Conservation (phyloP, 1,139 yeast genomes). For the Yamadazyma blattariae region DNA sequence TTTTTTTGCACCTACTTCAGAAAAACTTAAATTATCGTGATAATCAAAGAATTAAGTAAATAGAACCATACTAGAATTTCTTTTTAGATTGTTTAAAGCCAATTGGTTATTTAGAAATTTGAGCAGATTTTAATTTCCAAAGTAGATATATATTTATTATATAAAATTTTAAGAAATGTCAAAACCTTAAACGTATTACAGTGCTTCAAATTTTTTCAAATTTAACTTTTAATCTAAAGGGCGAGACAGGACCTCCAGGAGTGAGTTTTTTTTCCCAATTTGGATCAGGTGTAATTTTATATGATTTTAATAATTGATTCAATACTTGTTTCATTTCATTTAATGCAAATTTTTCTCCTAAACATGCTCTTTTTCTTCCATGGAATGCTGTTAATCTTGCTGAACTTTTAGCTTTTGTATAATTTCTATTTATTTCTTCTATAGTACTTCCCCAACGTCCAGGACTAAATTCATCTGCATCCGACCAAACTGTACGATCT, state of each 20-base stretch:
- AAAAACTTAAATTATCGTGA: no score
- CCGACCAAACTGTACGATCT: slow-evolving; percentile 43
- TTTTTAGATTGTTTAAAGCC: no score
- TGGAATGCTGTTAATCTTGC: slow-evolving; percentile 55
- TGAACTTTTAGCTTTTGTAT: slow-evolving; percentile 41
- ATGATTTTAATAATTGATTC: slow-evolving; percentile 31
- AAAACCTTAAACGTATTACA: no score
- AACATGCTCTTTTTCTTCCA: slow-evolving; percentile 60
- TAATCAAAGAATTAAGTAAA: no score
- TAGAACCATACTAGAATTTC: no score
- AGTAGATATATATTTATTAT: no score
- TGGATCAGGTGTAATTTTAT: slow-evolving; percentile 34
- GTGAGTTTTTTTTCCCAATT: slow-evolving; percentile 53
- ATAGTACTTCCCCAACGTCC: slow-evolving; percentile 53
- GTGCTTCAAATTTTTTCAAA: no score
- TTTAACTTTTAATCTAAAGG: slow-evolving; percentile 16
- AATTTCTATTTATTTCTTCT: slow-evolving; percentile 35
- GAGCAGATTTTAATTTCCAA: no score
- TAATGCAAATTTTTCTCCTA: slow-evolving; percentile 60
- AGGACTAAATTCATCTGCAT: slow-evolving; percentile 49
- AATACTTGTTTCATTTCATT: slow-evolving; percentile 41
- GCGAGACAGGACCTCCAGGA: slow-evolving; percentile 36
- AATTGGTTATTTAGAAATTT: no score
- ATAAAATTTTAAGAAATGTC: no score
- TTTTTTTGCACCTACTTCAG: no score